Conservation (phyloP, 2,329 filamentous ascomycete species). For the Penicillium sp. region DNA sequence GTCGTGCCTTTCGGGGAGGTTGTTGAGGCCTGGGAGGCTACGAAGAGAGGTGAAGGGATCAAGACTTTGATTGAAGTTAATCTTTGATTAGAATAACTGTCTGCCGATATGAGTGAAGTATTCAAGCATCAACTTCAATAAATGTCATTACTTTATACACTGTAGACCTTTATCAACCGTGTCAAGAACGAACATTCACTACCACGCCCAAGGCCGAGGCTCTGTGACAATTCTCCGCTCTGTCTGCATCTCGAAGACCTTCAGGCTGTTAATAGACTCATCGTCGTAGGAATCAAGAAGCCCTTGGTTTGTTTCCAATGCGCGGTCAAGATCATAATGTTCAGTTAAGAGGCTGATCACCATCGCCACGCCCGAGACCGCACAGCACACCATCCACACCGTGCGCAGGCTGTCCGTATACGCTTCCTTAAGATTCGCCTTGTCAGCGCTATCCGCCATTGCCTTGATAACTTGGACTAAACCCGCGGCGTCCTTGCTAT, state of each 20-base stretch:
- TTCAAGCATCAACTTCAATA: constrained; percentile 1
- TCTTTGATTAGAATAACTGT: background rate
- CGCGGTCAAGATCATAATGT: constrained; percentile 43
- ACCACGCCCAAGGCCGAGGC: constrained; percentile 15
- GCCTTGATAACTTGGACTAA: constrained; percentile 58
- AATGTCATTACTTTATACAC: constrained; percentile 8
- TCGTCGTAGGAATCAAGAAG: constrained; percentile 12
- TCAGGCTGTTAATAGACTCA: constrained; percentile 9
- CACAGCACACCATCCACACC: constrained; percentile 57
- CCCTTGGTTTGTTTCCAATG: constrained; percentile 34
- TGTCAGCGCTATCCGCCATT: constrained; percentile 46
- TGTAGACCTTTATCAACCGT: background rate
- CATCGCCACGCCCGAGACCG: constrained; percentile 51
- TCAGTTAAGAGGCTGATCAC: constrained; percentile 54
- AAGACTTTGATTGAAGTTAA: constrained; percentile 23
- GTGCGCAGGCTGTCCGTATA: constrained; percentile 55
- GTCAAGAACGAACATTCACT: background rate
- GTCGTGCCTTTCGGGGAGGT: constrained; percentile 34
- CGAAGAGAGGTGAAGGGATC: constrained; percentile 17
- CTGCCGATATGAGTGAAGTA: background rate
- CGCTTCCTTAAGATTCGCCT: constrained; percentile 48
- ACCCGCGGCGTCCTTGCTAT: constrained; percentile 57
- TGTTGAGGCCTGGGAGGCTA: constrained; percentile 34
- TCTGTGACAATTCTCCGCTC: background rate
- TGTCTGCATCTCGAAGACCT: constrained; percentile 14